phyloP scores from a whole-genome alignment of 768 basidiomycete genomes.

The Strobilomyces confusus region DNA sequence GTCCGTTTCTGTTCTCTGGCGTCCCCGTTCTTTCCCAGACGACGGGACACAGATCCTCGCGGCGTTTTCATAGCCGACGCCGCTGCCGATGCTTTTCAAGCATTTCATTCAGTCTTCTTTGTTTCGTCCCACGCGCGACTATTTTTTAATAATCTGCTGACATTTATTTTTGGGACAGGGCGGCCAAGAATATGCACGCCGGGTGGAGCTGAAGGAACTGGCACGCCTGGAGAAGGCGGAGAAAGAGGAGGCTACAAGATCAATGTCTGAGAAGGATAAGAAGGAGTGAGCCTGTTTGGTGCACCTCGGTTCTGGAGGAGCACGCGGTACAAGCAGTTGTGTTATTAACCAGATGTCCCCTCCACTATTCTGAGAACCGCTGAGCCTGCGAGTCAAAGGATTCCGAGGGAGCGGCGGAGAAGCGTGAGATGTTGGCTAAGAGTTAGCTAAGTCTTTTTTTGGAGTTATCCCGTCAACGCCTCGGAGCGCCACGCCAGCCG shows the following conservation, averaged over 20 bases:
- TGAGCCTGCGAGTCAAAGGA: background rate
- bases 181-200: constrained; percentile 80
- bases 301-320: constrained; percentile 4
- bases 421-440: constrained; percentile 6
- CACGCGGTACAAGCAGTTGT: background rate
- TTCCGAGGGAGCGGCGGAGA: background rate
- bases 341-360: too few species aligned
- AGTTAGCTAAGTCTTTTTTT: constrained; percentile 23
- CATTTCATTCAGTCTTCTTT: constrained; percentile 8
- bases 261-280: constrained; percentile 28
- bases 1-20: background rate
- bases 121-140: constrained; percentile 4
- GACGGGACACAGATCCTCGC: background rate
- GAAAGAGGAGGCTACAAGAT: constrained; percentile 19
- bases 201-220: constrained; percentile 48
- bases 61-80: constrained; percentile 13
- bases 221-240: constrained; percentile 38
- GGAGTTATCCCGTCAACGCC: constrained; percentile 19
- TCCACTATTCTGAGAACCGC: too few species aligned
- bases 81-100: background rate
- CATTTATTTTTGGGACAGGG: constrained; percentile 42
- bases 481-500: constrained; percentile 13
- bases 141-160: constrained; percentile 8
- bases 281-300: constrained; percentile 19
- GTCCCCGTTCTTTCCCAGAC: constrained; percentile 9